Percentiles rank a stretch among this genome's conserved stretches.
Conservation (phyloP, 768 basidiomycete species). For the Rhodocollybia butyracea region DNA sequence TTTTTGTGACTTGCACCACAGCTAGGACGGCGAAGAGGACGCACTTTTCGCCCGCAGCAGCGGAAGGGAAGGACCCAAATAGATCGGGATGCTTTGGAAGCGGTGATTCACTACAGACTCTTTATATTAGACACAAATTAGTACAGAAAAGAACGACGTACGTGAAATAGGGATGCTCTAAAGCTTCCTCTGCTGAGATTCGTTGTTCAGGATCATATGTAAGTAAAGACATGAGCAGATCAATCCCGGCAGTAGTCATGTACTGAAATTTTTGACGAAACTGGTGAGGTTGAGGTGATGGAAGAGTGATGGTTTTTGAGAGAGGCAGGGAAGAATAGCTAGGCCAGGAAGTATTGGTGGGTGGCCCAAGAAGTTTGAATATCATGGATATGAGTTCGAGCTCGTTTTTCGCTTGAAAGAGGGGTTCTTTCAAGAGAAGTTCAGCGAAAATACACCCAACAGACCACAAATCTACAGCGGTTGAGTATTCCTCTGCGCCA, state of each 20-base stretch:
- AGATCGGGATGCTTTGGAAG: conserved; percentile 94
- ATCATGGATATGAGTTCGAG: conserved; percentile 91
- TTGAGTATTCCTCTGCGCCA: conserved; percentile 91
- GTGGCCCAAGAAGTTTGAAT: conserved; percentile 93
- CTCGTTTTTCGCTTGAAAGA: conserved; percentile 97
- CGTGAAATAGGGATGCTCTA: conserved; percentile 91
- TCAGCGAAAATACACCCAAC: conserved; percentile 99
- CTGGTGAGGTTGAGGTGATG: conserved; percentile 69
- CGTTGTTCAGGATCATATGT: conserved; percentile 87
- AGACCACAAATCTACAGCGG: conserved; percentile 97
- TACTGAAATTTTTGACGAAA: conserved; percentile 87
- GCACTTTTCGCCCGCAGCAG: conserved; percentile 94
- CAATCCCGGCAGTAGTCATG: conserved; percentile 79
- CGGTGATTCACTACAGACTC: conserved; percentile 73
- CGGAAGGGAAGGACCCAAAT: conserved; percentile 93
- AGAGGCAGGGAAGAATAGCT: conserved; percentile 77
- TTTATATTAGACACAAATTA: neutral
- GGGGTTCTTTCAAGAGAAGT: conserved; percentile 88
- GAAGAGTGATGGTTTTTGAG: conserved; percentile 73
- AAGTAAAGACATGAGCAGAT: conserved; percentile 77
- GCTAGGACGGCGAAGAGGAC: conserved; percentile 20
- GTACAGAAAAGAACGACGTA: conserved; percentile 31
- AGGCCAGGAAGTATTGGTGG: conserved; percentile 84
- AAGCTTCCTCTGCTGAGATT: conserved; percentile 86
- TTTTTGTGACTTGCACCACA: neutral